Conservation (phyloP, 1,284 basidiomycete genomes). For the Trichosporon ovoides region DNA sequence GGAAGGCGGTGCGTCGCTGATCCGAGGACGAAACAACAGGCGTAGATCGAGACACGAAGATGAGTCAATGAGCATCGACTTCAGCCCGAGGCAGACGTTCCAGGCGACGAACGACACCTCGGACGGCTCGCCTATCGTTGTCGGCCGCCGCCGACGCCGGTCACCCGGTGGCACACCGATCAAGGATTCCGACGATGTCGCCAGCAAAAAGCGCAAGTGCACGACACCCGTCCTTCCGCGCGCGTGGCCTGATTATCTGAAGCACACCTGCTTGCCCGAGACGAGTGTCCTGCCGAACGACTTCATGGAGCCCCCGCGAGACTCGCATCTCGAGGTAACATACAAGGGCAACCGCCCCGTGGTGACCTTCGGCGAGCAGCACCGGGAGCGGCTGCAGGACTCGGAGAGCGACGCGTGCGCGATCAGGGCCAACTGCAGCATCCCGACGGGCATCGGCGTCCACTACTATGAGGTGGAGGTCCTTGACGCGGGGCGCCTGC, state of each 20-base stretch:
- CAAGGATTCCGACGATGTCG: conserved; percentile 6
- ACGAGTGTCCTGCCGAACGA: conserved; percentile 9
- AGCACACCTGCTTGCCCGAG: conserved; percentile 40
- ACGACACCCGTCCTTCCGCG: neutral
- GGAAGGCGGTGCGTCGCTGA: conserved; percentile 14
- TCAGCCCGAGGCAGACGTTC: neutral
- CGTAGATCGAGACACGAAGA: conserved; percentile 13
- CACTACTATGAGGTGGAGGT: conserved; percentile 88
- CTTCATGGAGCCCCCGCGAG: conserved; percentile 8
- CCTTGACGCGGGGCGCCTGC: conserved; percentile 14
- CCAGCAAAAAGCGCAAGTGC: conserved; percentile 10
- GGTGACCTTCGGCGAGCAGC: conserved; percentile 31
- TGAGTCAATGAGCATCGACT: conserved; percentile 5
- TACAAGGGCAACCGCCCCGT: conserved; percentile 17
- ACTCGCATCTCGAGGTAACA: conserved; percentile 12
- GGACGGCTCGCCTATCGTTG: conserved; percentile 2
- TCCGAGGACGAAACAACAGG: conserved; percentile 19
- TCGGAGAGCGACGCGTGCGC: conserved; percentile 72
- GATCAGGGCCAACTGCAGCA: conserved; percentile 65
- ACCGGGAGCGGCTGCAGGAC: conserved; percentile 48
- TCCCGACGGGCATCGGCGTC: conserved; percentile 76
- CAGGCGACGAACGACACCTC: conserved; percentile 6
- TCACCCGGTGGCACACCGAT: neutral
- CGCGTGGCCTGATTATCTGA: conserved; percentile 46
- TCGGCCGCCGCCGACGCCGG: conserved; percentile 7